phyloP scores from a whole-genome alignment of 1,139 yeast genomes.

The Geotrichum citri-aurantii region DNA sequence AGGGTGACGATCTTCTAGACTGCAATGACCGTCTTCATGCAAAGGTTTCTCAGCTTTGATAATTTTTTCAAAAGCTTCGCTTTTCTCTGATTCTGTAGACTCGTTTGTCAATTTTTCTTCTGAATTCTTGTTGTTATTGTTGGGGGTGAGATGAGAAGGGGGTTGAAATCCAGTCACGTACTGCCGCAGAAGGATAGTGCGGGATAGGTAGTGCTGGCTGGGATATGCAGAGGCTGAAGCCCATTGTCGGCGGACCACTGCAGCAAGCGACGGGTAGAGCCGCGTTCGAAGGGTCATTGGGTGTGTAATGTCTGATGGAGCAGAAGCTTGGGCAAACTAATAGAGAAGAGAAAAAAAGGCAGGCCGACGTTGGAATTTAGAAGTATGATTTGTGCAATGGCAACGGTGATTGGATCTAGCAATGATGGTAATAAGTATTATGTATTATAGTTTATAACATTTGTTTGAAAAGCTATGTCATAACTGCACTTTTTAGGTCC shows the following conservation, averaged over 20 bases:
- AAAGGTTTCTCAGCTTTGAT: not conserved
- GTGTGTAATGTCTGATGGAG: not conserved
- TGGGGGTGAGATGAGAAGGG: not conserved
- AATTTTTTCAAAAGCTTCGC: not conserved
- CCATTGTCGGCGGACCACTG: not conserved
- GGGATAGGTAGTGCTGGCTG: not conserved
- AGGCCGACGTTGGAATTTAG: not conserved
- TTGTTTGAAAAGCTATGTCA: not conserved
- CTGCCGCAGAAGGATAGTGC: not conserved
- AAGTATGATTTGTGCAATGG: not conserved
- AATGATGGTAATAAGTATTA: not conserved
- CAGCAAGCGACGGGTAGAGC: not conserved
- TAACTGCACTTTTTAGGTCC: not conserved
- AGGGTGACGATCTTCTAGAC: conserved; percentile 4
- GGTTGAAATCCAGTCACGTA: not conserved
- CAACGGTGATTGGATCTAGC: not conserved
- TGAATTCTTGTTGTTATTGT: not conserved
- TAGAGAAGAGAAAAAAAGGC: not conserved
- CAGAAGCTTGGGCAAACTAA: not conserved
- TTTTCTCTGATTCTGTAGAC: not conserved
- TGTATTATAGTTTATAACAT: not conserved
- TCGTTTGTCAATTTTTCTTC: not conserved
- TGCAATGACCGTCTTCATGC: conserved; percentile 8
- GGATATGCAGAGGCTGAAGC: not conserved
- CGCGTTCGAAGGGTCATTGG: not conserved